Conservation (phyloP, 768 basidiomycete genomes). For the Lactarius pseudohatsudake region DNA sequence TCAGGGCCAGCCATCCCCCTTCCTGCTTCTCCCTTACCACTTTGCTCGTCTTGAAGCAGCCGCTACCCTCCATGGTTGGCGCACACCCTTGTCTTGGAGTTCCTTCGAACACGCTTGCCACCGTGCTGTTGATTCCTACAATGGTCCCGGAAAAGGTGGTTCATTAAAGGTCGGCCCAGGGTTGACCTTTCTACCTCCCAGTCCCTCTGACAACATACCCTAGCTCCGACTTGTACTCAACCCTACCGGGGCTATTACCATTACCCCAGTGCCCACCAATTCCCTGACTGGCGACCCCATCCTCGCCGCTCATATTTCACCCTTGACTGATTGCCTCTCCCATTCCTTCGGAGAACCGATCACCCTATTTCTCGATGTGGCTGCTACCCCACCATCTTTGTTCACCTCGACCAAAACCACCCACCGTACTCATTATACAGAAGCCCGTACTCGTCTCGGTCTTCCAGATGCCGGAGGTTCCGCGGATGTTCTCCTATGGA, state of each 20-base stretch:
- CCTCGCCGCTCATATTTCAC: slow-evolving; percentile 34
- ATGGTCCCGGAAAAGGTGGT: slow-evolving; percentile 10
- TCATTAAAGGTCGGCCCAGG: slow-evolving; percentile 24
- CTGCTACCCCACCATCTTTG: slow-evolving; percentile 51
- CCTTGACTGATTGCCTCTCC: slow-evolving; percentile 36
- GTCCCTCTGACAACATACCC: neutral
- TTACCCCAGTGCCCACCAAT: slow-evolving; percentile 17
- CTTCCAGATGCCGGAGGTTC: slow-evolving; percentile 31
- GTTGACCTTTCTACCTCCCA: neutral
- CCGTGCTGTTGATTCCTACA: slow-evolving; percentile 38
- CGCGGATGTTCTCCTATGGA: slow-evolving; percentile 67
- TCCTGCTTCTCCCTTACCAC: slow-evolving; percentile 62
- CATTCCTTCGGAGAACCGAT: slow-evolving; percentile 38
- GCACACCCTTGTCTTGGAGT: slow-evolving; percentile 39
- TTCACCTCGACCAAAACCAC: slow-evolving; percentile 77
- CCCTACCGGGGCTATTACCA: slow-evolving; percentile 8
- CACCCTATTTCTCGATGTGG: slow-evolving; percentile 53
- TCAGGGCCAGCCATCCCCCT: slow-evolving; percentile 51
- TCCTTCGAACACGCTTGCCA: slow-evolving; percentile 48
- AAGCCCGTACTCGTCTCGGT: slow-evolving; percentile 58
- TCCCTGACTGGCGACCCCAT: slow-evolving; percentile 34
- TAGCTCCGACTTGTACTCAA: slow-evolving; percentile 52
- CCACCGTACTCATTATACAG: slow-evolving; percentile 54
- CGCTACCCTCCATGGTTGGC: slow-evolving; percentile 53
- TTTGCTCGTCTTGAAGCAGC: slow-evolving; percentile 57